Evolutionary conservation across 2,329 filamentous ascomycete genomes (phyloP).

Genomic region (Mycosphaerella arachidis): DNA sequence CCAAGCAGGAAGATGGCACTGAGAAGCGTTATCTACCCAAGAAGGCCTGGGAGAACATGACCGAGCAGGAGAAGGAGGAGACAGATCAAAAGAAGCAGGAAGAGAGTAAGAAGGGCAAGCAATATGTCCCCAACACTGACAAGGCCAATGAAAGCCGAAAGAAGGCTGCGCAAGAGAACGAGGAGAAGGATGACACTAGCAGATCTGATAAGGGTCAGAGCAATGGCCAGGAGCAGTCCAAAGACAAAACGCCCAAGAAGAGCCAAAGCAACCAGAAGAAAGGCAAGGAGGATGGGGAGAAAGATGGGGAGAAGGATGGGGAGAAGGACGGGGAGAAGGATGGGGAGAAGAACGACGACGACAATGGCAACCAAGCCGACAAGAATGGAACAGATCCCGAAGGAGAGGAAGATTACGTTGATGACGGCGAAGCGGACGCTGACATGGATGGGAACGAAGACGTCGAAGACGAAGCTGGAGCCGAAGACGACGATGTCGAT

Average conservation of each 20-base stretch:
- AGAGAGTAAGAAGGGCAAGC: slow-evolving; percentile 40
- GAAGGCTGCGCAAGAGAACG: slow-evolving; percentile 34
- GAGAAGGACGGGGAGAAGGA: slow-evolving; percentile 21
- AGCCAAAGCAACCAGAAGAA: slow-evolving; percentile 13
- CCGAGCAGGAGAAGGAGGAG: slow-evolving; percentile 41
- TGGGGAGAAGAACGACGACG: slow-evolving; percentile 29
- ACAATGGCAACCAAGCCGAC: slow-evolving; percentile 13
- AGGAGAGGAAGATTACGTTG: slow-evolving; percentile 23
- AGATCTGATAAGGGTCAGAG: background rate
- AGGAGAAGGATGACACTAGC: slow-evolving; percentile 14
- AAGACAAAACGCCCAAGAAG: slow-evolving; percentile 20
- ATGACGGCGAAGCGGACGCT: slow-evolving; percentile 29
- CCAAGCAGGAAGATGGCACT: slow-evolving; percentile 42
- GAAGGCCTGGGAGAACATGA: slow-evolving; percentile 48
- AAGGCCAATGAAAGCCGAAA: slow-evolving; percentile 40
- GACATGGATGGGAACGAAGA: slow-evolving; percentile 22
- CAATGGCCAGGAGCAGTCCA: background rate
- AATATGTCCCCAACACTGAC: slow-evolving; percentile 42
- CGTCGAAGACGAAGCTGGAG: slow-evolving; percentile 8
- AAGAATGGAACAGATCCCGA: background rate
- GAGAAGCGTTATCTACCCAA: slow-evolving; percentile 45
- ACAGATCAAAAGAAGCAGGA: slow-evolving; percentile 39
- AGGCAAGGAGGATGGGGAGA: too few species aligned
- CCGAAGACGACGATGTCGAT: slow-evolving; percentile 27
- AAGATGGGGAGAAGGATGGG: slow-evolving; percentile 21